Evolutionary conservation across 2,329 filamentous ascomycete species (phyloP).

Genomic region (Fusarium staphyleae): DNA sequence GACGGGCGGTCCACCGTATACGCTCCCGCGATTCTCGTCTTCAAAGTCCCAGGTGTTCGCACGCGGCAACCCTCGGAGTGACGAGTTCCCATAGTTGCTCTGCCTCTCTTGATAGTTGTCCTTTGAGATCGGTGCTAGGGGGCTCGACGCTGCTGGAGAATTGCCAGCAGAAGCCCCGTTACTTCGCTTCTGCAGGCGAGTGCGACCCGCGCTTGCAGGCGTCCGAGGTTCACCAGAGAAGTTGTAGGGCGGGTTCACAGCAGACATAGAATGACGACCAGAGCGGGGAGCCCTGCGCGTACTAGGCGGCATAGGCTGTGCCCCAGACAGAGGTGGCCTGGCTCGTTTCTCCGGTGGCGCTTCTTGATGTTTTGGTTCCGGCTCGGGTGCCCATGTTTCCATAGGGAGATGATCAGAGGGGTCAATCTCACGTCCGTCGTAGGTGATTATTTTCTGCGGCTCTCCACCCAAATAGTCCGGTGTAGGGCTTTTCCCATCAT

Average conservation of each 20-base stretch:
- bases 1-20: constrained; percentile 62
- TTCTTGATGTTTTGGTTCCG: constrained; percentile 58
- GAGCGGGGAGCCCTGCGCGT: constrained; percentile 61
- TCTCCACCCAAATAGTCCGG: constrained; percentile 54
- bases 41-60: constrained; percentile 61
- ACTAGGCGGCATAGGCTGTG: constrained; percentile 59
- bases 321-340: constrained; percentile 58
- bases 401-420: constrained; percentile 82
- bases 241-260: constrained; percentile 45
- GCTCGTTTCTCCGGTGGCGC: constrained; percentile 45
- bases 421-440: constrained; percentile 79
- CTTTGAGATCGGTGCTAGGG: constrained; percentile 60
- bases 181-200: constrained; percentile 70
- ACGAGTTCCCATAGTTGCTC: constrained; percentile 42
- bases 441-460: constrained; percentile 73
- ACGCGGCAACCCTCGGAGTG: constrained; percentile 49
- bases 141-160: constrained; percentile 52
- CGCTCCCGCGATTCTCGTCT: constrained; percentile 59
- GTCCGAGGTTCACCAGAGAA: constrained; percentile 45
- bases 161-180: constrained; percentile 53
- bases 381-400: constrained; percentile 79
- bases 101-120: constrained; percentile 59
- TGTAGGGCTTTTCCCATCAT: constrained; percentile 48
- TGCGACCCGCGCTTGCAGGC: constrained; percentile 54
- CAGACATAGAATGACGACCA: constrained; percentile 58